phyloP scores from a whole-genome alignment of 192 early-diverging fungal species.

The Entomortierella lignicola region DNA sequence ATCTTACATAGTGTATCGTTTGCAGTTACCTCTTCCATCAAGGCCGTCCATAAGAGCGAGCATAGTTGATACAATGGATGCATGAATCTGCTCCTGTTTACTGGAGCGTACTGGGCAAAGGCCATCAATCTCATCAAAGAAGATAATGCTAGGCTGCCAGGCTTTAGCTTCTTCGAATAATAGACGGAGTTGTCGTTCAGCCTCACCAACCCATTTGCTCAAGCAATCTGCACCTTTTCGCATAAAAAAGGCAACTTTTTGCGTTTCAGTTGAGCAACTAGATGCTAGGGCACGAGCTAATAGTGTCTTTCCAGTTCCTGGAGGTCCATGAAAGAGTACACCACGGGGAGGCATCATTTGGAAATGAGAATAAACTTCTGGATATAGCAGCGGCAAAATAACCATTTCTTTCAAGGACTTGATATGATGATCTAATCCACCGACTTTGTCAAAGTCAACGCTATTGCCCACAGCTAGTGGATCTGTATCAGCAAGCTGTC shows the following conservation, averaged over 20 bases:
- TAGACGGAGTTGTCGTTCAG: conserved; percentile 71
- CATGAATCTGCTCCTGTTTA: conserved; percentile 77
- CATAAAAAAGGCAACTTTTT: conserved; percentile 77
- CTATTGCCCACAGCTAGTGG: conserved; percentile 43
- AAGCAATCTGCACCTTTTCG: conserved; percentile 78
- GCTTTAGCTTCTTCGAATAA: conserved; percentile 78
- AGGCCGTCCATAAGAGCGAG: conserved; percentile 84
- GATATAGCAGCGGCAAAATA: conserved; percentile 77
- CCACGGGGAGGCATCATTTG: conserved; percentile 71
- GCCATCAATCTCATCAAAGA: conserved; percentile 88
- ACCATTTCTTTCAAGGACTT: conserved; percentile 82
- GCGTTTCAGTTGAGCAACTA: conserved; percentile 54
- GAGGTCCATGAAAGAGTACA: conserved; percentile 78
- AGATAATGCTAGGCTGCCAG: conserved; percentile 79
- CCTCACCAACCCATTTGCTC: conserved; percentile 82
- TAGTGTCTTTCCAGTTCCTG: conserved; percentile 80
- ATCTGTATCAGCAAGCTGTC: conserved; percentile 36
- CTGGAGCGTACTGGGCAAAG: conserved; percentile 72
- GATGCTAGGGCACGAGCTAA: conserved; percentile 65
- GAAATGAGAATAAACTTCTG: conserved; percentile 69
- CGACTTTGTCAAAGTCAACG: conserved; percentile 58
- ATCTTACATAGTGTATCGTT: not conserved
- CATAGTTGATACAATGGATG: conserved; percentile 78
- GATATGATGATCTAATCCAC: conserved; percentile 66
- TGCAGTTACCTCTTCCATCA: conserved; percentile 54